Evolutionary conservation across 345 rosid genomes (phyloP), one percentile per base, ranked within the genome.

Genomic region (Toxicodendron radicans): DNA sequence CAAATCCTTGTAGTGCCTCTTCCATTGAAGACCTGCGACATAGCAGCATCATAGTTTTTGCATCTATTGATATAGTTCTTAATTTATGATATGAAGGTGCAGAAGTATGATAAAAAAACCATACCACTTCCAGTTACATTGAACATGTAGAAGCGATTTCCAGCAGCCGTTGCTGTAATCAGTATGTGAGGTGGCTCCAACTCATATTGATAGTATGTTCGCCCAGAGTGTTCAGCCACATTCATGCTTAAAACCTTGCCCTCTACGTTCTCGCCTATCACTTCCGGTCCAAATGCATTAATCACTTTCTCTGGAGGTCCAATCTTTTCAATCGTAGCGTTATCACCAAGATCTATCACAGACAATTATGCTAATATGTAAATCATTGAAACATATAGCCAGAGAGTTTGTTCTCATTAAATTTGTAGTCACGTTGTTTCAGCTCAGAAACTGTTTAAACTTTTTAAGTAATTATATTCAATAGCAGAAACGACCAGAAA

Each of bases 81-180:
- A 41, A 5, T 24, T 48, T 33, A 23, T 7, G 13, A 46, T 20
- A 30, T 11, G 76, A 3, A 58, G 18, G 9, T 33, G 18, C 41
- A 24, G 45, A 59, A 27, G 43, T 10, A 53, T n/a, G n/a, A 18
- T 24, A 8, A 17, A 48, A 66, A 53, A 16, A 54, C 33, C 73
- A 45, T 65, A 94, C 98, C 97, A 59, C 57, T 94, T 76, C 88
- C 97, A 0, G 90, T 92, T 62, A 94, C 88, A 66, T 65, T 81
- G 73, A 94, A 94, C 81, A 94, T 77, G 85, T 92, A 94, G 63
- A 94, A 84, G 11, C 98, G 97, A 79, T 92, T 94, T 49, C 98
- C 98, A 0, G 97, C 97, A 33, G 97, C 98, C 46, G 98, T 92
- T 81, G 98, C 98, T 0, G 95, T 94, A 75, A 94, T 92, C 70